Conservation (phyloP, 2,329 filamentous ascomycete species). For the Aureobasidium sp. region DNA sequence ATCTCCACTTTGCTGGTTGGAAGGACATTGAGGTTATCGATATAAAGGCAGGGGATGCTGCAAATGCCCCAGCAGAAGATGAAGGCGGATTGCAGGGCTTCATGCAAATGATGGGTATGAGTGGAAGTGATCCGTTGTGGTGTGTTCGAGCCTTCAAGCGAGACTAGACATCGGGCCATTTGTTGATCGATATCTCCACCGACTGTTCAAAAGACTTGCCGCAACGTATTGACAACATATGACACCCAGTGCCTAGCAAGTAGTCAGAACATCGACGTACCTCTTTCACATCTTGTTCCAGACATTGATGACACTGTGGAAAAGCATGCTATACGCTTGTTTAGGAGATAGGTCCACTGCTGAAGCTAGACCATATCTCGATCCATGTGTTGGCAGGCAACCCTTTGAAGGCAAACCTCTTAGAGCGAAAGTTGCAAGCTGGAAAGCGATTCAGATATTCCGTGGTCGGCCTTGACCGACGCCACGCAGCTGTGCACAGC, state of each 20-base stretch:
- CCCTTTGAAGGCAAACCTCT: background rate
- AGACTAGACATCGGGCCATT: background rate
- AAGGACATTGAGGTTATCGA: slow-evolving; percentile 47
- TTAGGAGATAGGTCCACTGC: background rate
- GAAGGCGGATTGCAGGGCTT: slow-evolving; percentile 24
- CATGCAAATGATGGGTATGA: slow-evolving; percentile 30
- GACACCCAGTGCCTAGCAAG: background rate
- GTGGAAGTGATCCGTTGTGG: slow-evolving; percentile 37
- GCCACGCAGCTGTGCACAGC: slow-evolving; percentile 7
- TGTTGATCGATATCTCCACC: background rate
- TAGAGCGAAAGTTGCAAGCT: background rate
- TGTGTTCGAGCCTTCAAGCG: slow-evolving; percentile 32
- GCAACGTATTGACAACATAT: background rate
- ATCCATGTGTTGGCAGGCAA: slow-evolving; percentile 2
- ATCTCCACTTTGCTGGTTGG: slow-evolving; percentile 47
- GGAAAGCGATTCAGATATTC: background rate
- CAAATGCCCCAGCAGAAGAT: slow-evolving; percentile 13
- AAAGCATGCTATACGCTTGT: background rate
- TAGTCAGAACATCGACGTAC: background rate
- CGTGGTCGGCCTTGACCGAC: slow-evolving; percentile 12
- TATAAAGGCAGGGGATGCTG: slow-evolving; percentile 26
- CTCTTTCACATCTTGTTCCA: background rate
- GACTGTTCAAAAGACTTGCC: background rate
- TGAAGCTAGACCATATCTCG: background rate
- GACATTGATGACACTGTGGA: no score